Conservation (phyloP, 2,329 filamentous ascomycete species). For the Fusarium sp. region DNA sequence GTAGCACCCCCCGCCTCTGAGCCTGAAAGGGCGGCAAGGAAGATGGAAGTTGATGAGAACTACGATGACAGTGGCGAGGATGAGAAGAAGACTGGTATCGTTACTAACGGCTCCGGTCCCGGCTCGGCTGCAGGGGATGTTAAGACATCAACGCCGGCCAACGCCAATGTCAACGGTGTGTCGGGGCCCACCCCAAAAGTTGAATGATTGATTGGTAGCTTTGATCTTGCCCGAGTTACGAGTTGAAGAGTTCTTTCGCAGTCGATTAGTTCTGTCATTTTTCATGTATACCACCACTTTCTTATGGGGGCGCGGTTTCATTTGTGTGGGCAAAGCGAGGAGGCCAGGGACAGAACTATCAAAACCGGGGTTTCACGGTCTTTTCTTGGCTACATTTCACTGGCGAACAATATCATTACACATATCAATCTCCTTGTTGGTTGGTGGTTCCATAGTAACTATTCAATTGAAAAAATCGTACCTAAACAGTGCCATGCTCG, state of each 20-base stretch:
- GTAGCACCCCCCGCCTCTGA: constrained; percentile 68
- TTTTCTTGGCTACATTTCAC: constrained; percentile 48
- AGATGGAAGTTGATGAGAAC: constrained; percentile 97
- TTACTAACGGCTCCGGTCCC: constrained; percentile 59
- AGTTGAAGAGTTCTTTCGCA: constrained; percentile 41
- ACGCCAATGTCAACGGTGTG: constrained; percentile 59
- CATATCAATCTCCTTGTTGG: constrained; percentile 37
- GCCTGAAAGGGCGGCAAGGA: constrained; percentile 84
- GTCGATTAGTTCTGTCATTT: constrained; percentile 32
- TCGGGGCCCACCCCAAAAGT: constrained; percentile 57
- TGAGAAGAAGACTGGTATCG: constrained; percentile 70
- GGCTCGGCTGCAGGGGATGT: constrained; percentile 62
- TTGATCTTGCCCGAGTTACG: constrained; percentile 32
- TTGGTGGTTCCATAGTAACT: constrained; percentile 33
- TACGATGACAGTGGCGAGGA: constrained; percentile 96
- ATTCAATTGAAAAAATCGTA: constrained; percentile 4
- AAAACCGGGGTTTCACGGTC: constrained; percentile 36
- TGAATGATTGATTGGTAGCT: constrained; percentile 50
- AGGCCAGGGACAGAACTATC: constrained; percentile 32
- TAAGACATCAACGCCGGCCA: constrained; percentile 63
- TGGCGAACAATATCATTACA: constrained; percentile 44
- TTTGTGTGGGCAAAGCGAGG: constrained; percentile 31
- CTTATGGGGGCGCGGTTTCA: constrained; percentile 29
- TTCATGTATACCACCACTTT: constrained; percentile 39
- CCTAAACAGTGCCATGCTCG: neutral